These are phyloP conservation scores for Alternaria alternata DNA, from an alignment of 2,329 filamentous ascomycete genomes.

Conservation along the genomic window DNA sequence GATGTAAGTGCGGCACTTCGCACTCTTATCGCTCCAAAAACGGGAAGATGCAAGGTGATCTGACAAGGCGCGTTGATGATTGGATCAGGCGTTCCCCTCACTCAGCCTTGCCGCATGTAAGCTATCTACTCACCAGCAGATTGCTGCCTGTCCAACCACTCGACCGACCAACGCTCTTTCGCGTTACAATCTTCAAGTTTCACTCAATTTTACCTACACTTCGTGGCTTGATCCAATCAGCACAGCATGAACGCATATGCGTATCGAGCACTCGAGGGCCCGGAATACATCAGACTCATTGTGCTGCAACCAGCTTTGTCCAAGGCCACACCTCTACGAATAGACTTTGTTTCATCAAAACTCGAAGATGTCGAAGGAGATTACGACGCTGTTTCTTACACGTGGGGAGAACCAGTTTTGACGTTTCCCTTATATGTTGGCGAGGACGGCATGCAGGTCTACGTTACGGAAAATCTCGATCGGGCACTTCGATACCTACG, in stretches of 20 bases:
- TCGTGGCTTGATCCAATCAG: background rate
- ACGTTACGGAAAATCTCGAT: slow-evolving; percentile 16
- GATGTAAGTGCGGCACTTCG: no score
- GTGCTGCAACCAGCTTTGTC: background rate
- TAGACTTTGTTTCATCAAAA: background rate
- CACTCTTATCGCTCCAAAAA: no score
- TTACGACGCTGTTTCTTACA: slow-evolving; percentile 24
- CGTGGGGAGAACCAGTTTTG: slow-evolving; percentile 9
- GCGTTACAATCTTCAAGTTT: no score
- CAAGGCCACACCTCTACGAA: background rate
- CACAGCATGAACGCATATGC: background rate
- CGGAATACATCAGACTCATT: background rate
- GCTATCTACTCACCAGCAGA: no score
- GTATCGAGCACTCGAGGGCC: background rate
- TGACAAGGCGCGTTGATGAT: no score
- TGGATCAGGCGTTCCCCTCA: no score
- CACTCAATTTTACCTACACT: no score
- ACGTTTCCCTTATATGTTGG: background rate
- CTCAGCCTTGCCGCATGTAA: no score
- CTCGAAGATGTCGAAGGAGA: background rate
- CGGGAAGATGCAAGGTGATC: no score
- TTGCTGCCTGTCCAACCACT: no score
- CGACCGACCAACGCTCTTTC: no score
- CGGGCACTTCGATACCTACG: slow-evolving; percentile 10
- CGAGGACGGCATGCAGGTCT: background rate